These are phyloP conservation scores for Pelargonium fulgidum DNA, from an alignment of 441 rosid genomes.

Conservation along the genomic window DNA sequence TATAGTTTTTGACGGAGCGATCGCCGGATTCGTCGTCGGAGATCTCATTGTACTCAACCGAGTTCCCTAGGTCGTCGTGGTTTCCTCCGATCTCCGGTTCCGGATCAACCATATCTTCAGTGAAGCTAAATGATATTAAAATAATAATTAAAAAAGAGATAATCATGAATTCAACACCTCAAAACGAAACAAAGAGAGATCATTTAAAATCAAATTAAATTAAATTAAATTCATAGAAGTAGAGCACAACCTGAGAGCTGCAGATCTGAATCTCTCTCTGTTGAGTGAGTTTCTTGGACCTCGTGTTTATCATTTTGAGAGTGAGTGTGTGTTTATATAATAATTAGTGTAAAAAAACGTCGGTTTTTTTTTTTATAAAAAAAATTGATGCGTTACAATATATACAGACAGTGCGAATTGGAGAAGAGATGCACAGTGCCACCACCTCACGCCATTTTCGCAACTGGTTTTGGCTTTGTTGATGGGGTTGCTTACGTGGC, in stretches of 20 bases:
- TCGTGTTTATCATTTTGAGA: neutral
- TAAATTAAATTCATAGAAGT: neutral
- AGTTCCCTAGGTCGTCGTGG: neutral
- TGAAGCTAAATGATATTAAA: neutral
- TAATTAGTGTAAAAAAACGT: neutral
- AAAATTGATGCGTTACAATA: neutral
- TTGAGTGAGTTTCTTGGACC: neutral
- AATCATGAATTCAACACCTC: neutral
- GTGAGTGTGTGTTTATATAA: neutral
- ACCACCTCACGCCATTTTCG: neutral
- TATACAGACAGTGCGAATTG: neutral
- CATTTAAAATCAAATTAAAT: neutral
- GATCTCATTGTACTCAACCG: neutral
- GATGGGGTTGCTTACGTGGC: too few species aligned
- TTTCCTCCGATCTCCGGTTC: constrained; percentile 1
- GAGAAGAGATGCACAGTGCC: neutral
- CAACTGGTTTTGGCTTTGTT: too few species aligned
- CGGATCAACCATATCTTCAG: neutral
- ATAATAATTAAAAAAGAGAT: neutral
- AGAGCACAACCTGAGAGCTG: neutral
- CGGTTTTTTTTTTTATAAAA: neutral
- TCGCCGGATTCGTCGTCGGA: neutral
- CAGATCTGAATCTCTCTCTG: neutral
- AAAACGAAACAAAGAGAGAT: neutral
- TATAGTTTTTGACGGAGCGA: neutral